Evolutionary conservation across 148 eudicot species (phyloP).

Genomic region (Chenopodium quinoa): DNA sequence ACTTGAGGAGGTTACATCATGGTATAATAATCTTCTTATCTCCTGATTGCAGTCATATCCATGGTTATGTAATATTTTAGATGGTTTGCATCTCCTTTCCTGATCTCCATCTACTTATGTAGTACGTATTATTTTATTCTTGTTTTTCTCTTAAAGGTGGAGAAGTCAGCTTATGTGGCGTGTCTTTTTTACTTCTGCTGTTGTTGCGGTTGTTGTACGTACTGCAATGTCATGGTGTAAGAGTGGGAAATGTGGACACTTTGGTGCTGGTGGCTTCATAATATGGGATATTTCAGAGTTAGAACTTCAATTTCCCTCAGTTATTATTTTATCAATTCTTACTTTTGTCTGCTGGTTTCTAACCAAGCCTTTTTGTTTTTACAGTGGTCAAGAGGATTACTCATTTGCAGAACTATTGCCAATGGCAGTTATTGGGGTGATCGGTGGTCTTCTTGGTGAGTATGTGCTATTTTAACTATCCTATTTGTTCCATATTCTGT

Average conservation of each 20-base stretch:
- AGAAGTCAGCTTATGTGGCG: conserved; percentile 99
- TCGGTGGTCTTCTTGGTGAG: conserved; percentile 98
- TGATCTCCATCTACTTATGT: neutral
- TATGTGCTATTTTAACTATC: conserved; percentile 11
- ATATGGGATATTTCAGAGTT: conserved; percentile 98
- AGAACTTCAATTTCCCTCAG: conserved; percentile 30
- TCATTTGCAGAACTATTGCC: conserved; percentile 92
- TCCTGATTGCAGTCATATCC: neutral
- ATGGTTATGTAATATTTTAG: neutral
- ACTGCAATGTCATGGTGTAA: conserved; percentile 97
- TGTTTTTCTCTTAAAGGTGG: conserved; percentile 66
- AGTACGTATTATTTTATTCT: neutral
- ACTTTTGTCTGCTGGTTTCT: conserved; percentile 19
- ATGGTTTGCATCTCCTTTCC: neutral
- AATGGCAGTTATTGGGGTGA: conserved; percentile 95
- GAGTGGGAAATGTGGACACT: conserved; percentile 97
- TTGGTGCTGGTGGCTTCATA: conserved; percentile 99
- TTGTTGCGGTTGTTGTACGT: conserved; percentile 98
- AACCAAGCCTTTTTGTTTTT: conserved; percentile 21
- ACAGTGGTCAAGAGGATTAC: conserved; percentile 99
- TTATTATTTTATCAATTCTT: conserved; percentile 4
- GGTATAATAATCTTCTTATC: conserved; percentile 42
- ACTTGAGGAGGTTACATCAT: conserved; percentile 96
- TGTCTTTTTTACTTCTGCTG: conserved; percentile 98
- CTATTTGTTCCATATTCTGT: neutral